Conservation (phyloP, 805 yeast genomes). For the Deakozyma indianensis region DNA sequence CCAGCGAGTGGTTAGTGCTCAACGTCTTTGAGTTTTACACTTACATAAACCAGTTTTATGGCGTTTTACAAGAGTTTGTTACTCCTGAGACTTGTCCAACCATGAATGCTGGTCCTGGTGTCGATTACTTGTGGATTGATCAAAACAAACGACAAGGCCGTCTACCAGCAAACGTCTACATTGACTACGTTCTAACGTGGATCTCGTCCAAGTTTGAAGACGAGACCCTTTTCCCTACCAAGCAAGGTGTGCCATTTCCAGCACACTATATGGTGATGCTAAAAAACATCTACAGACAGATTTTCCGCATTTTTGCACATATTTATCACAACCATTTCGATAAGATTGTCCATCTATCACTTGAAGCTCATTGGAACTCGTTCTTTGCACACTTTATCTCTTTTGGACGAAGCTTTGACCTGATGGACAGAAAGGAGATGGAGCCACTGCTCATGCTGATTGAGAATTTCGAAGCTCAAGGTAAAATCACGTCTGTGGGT, state of each 20-base stretch:
- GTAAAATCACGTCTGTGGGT: conserved; percentile 45
- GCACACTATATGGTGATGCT: conserved; percentile 69
- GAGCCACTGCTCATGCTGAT: conserved; percentile 68
- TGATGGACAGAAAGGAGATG: conserved; percentile 67
- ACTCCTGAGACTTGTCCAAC: conserved; percentile 82
- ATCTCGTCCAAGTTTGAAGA: conserved; percentile 78
- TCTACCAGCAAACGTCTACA: conserved; percentile 84
- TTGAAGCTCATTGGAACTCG: conserved; percentile 98
- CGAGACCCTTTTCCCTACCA: conserved; percentile 82
- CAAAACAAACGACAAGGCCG: conserved; percentile 65
- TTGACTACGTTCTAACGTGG: conserved; percentile 86
- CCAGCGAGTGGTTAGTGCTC: conserved; percentile 90
- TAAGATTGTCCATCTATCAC: conserved; percentile 72
- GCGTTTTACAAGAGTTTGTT: conserved; percentile 79
- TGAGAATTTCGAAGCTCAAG: conserved; percentile 69
- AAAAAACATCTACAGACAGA: conserved; percentile 76
- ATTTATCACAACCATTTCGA: conserved; percentile 92
- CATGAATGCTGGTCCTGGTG: conserved; percentile 91
- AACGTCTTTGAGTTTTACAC: conserved; percentile 83
- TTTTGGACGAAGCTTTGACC: conserved; percentile 68
- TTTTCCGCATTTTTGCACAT: conserved; percentile 93
- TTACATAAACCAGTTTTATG: conserved; percentile 75
- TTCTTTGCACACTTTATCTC: conserved; percentile 90
- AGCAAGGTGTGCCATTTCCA: conserved; percentile 78
- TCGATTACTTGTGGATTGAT: conserved; percentile 86